Conservation (phyloP, 805 yeast species). For the Debaryomyces castellii region DNA sequence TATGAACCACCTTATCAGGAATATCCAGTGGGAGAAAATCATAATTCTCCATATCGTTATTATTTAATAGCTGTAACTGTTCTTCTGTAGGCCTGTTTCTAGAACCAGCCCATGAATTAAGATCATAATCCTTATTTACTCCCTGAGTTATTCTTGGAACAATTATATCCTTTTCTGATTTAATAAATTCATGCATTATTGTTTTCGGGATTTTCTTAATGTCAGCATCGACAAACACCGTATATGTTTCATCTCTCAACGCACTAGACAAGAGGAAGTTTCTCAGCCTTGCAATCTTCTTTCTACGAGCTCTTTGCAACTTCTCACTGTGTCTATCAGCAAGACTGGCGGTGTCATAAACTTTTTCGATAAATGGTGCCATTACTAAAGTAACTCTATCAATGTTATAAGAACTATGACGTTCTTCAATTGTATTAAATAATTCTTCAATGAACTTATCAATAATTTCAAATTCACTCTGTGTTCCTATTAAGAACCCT, state of each 20-base stretch:
- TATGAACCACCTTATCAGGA: conserved; percentile 26
- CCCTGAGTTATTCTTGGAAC: conserved; percentile 35
- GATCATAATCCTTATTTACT: conserved; percentile 32
- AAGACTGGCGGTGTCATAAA: conserved; percentile 13
- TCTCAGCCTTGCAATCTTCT: conserved; percentile 36
- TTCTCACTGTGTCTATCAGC: conserved; percentile 23
- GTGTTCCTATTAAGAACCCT: conserved; percentile 32
- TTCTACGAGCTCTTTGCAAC: conserved; percentile 33
- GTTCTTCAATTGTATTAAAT: not conserved
- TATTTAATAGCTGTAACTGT: conserved; percentile 26
- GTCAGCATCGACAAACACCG: conserved; percentile 39
- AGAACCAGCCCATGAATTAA: conserved; percentile 40
- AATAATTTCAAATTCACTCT: conserved; percentile 22
- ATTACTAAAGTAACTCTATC: conserved; percentile 24
- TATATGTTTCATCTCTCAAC: conserved; percentile 28
- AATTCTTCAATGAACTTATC: conserved; percentile 15
- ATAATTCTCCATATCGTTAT: conserved; percentile 27
- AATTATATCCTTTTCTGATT: conserved; percentile 30
- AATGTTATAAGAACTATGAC: conserved; percentile 1
- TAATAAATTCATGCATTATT: conserved; percentile 24
- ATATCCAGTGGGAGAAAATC: conserved; percentile 35
- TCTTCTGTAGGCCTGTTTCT: conserved; percentile 30
- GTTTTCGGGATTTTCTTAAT: conserved; percentile 24
- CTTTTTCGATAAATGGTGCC: conserved; percentile 35
- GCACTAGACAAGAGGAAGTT: conserved; percentile 32